phyloP scores from a whole-genome alignment of 139 green algal genomes.

The Chlorella sp. region DNA sequence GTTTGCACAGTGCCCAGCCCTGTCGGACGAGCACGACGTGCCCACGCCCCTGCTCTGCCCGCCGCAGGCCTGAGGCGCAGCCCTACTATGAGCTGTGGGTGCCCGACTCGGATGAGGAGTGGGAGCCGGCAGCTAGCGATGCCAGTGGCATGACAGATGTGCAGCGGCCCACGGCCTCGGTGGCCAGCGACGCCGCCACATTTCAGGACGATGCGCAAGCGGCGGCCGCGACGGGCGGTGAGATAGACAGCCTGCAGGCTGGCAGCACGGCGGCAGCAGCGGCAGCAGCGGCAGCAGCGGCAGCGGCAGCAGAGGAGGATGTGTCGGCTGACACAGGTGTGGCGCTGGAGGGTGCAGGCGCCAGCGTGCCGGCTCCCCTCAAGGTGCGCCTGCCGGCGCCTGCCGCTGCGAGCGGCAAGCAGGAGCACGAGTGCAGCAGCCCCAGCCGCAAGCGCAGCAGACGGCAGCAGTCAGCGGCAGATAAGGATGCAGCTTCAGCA shows the following conservation, averaged over 20 bases:
- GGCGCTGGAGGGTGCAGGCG: background rate
- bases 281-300: background rate
- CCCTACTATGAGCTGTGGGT: slow-evolving; percentile 58
- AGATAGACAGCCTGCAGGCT: background rate
- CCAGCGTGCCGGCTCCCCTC: too few relatives aligned
- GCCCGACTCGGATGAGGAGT: slow-evolving; percentile 64
- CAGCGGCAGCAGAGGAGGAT: background rate
- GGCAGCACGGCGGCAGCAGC: background rate
- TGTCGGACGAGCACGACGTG: too few relatives aligned
- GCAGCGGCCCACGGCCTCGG: background rate
- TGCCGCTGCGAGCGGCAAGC: background rate
- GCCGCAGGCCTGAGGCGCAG: slow-evolving; percentile 4
- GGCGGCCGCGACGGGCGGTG: background rate
- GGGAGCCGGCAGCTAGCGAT: slow-evolving; percentile 30
- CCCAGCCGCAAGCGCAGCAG: slow-evolving; percentile 2
- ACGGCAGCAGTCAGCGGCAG: background rate
- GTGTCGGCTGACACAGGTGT: background rate
- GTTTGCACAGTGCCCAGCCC: background rate
- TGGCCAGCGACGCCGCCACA: slow-evolving; percentile 11
- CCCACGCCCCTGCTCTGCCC: too few relatives aligned
- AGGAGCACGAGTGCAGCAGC: slow-evolving; percentile 3
- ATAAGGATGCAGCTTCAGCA: background rate
- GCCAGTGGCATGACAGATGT: slow-evolving; percentile 52
- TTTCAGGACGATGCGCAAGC: background rate
- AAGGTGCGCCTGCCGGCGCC: background rate